phyloP scores from a whole-genome alignment of 2,329 filamentous ascomycete genomes.

The Colletotrichum neosansevieriae region DNA sequence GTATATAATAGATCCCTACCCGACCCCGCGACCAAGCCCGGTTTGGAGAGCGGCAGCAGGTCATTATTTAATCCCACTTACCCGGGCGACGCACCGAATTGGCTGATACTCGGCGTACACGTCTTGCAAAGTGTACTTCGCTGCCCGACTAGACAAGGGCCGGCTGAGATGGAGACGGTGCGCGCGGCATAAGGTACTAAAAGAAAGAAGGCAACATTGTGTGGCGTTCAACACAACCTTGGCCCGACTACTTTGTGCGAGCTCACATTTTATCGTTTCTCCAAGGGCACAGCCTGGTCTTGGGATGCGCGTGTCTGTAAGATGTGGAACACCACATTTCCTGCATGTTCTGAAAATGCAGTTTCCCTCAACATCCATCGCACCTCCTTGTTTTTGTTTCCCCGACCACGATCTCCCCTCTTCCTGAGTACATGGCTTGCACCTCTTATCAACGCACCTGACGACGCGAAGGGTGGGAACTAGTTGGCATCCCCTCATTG shows the following conservation, averaged over 20 bases:
- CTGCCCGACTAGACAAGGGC: constrained; percentile 28
- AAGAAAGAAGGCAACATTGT: constrained; percentile 26
- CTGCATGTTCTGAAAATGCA: constrained; percentile 26
- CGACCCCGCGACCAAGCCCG: not conserved
- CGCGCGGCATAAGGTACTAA: constrained; percentile 1
- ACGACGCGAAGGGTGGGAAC: not conserved
- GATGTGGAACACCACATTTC: not conserved
- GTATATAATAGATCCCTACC: too few species aligned
- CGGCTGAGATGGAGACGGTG: constrained; percentile 16
- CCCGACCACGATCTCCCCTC: not conserved
- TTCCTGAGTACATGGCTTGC: constrained; percentile 4
- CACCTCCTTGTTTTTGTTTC: constrained; percentile 10
- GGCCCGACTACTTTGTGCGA: constrained; percentile 26
- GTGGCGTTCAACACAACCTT: constrained; percentile 28
- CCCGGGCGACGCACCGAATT: constrained; percentile 3
- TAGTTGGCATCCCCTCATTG: constrained; percentile 30
- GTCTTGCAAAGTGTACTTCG: constrained; percentile 7
- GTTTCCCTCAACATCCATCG: constrained; percentile 22
- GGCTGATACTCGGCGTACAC: not conserved
- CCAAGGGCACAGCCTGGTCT: constrained; percentile 17
- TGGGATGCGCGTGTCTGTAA: constrained; percentile 1
- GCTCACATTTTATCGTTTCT: not conserved
- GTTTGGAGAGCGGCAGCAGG: constrained; percentile 3
- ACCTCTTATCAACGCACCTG: constrained; percentile 28
- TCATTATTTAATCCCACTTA: not conserved